A percentile compares a stretch with the other conserved stretches of the same genome.
These are phyloP conservation scores for Wallacemonas sp. DNA, from an alignment of 208 protist species.

Conservation along the genomic window DNA sequence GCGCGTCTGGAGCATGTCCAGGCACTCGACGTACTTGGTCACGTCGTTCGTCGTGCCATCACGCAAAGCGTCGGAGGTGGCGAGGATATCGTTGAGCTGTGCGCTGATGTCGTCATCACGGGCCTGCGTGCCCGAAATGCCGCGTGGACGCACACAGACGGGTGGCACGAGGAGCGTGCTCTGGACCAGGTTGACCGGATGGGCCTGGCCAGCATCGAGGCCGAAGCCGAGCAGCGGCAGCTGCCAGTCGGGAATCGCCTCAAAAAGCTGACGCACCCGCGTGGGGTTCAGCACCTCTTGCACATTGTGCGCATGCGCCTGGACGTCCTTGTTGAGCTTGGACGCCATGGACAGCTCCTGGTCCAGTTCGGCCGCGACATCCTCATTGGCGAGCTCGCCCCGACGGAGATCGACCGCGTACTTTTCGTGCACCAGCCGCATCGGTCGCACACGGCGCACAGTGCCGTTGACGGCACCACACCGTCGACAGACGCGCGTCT, in stretches of 20 bases:
- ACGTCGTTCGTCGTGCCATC: conserved; percentile 69
- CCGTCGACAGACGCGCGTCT: conserved; percentile 91
- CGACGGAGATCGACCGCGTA: conserved; percentile 74
- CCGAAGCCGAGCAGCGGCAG: conserved; percentile 94
- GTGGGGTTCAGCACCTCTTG: conserved; percentile 96
- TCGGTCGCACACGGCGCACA: conserved; percentile 72
- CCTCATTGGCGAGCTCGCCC: conserved; percentile 61
- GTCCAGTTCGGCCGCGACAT: conserved; percentile 38
- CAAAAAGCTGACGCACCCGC: conserved; percentile 91
- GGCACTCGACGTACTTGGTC: conserved; percentile 90
- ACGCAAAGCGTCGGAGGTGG: conserved; percentile 79
- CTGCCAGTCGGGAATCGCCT: conserved; percentile 91
- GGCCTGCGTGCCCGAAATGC: conserved; percentile 53
- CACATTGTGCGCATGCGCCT: conserved; percentile 54
- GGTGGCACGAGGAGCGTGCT: conserved; percentile 97
- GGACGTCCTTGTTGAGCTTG: conserved; percentile 59
- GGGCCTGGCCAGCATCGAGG: conserved; percentile 42
- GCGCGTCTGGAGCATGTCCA: conserved; percentile 97
- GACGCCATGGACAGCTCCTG: conserved; percentile 47
- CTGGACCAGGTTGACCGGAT: conserved; percentile 94
- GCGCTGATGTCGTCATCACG: conserved; percentile 99
- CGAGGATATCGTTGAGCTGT: conserved; percentile 93
- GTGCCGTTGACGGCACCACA: conserved; percentile 96
- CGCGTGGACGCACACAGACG: conserved; percentile 96
- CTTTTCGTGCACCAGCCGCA: conserved; percentile 86